Conservation (phyloP, 192 early-diverging fungal species). For the Obelidium mucronatum region DNA sequence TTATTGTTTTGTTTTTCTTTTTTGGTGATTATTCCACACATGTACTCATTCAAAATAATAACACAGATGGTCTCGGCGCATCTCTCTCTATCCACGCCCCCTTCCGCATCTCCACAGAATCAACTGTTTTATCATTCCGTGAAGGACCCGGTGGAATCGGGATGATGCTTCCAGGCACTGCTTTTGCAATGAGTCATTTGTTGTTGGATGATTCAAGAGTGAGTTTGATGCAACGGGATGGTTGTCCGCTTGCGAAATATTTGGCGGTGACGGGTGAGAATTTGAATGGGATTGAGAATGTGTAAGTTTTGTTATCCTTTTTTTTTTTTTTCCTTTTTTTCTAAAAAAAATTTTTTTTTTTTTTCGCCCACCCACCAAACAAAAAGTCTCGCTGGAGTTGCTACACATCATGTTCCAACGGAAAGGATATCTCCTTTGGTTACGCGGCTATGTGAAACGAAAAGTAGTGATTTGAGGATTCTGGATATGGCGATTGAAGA, state of each 20-base stretch:
- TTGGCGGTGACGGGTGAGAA: not conserved
- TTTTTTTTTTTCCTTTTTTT: too few relatives aligned
- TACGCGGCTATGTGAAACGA: constrained; percentile 6
- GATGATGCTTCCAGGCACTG: constrained; percentile 4
- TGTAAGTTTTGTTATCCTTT: too few relatives aligned
- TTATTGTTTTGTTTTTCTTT: not conserved
- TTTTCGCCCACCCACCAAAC: too few relatives aligned
- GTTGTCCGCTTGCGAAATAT: constrained; percentile 13
- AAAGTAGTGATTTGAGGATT: constrained; percentile 19
- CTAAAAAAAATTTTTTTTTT: too few relatives aligned
- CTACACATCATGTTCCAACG: constrained; percentile 18
- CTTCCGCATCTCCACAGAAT: constrained; percentile 28
- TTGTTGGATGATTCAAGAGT: not conserved
- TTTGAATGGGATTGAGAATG: not conserved
- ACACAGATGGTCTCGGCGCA: constrained; percentile 18
- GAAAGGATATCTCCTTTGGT: constrained; percentile 13
- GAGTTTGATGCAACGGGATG: too few relatives aligned
- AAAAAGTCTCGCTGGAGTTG: constrained; percentile 18
- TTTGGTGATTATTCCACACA: not conserved
- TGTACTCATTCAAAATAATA: not conserved
- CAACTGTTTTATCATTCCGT: not conserved
- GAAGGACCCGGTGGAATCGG: constrained; percentile 3
- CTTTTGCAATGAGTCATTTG: constrained; percentile 9
- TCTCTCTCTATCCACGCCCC: constrained; percentile 17
- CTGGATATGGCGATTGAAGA: constrained; percentile 25